Percentiles rank a stretch among this genome's conserved stretches.
phyloP scores from a whole-genome alignment of 306 rosid species.

The Ochetophila trinervis region DNA sequence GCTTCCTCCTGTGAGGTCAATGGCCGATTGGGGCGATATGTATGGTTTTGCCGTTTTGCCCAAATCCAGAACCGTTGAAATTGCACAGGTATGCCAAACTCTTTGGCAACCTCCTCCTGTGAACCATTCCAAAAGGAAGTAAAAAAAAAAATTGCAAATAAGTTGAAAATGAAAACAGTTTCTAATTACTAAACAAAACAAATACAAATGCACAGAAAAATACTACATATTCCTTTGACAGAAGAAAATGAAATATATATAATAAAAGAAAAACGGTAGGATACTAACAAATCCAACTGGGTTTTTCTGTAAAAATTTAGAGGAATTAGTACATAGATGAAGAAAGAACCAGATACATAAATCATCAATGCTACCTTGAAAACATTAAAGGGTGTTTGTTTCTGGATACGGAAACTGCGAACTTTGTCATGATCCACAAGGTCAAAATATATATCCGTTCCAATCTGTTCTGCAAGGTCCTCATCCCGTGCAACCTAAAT shows the following conservation, averaged over 20 bases:
- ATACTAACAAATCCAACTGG: too few relatives aligned
- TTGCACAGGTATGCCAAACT: constrained; percentile 74
- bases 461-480: constrained; percentile 77
- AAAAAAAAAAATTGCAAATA: too few relatives aligned
- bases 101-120: constrained; percentile 91
- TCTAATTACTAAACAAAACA: too few relatives aligned
- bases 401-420: constrained; percentile 70
- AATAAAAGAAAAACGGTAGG: too few relatives aligned
- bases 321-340: too few relatives aligned
- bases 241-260: too few relatives aligned
- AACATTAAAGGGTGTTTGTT: constrained; percentile 50
- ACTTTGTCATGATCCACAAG: constrained; percentile 97
- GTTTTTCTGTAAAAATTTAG: too few relatives aligned
- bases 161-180: too few relatives aligned
- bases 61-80: constrained; percentile 88
- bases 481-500: constrained; percentile 79
- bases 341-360: not conserved
- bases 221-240: too few relatives aligned
- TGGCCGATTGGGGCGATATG: constrained; percentile 79
- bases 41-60: constrained; percentile 93
- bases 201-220: too few relatives aligned
- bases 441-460: constrained; percentile 76
- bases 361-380: constrained; percentile 60
- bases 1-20: constrained; percentile 70
- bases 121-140: constrained; percentile 1